A percentile compares a stretch with the other conserved stretches of the same genome.
These are phyloP conservation scores for Selaginella moellendorffii DNA, from an alignment of 75 land plant genomes.

Conservation along the genomic window DNA sequence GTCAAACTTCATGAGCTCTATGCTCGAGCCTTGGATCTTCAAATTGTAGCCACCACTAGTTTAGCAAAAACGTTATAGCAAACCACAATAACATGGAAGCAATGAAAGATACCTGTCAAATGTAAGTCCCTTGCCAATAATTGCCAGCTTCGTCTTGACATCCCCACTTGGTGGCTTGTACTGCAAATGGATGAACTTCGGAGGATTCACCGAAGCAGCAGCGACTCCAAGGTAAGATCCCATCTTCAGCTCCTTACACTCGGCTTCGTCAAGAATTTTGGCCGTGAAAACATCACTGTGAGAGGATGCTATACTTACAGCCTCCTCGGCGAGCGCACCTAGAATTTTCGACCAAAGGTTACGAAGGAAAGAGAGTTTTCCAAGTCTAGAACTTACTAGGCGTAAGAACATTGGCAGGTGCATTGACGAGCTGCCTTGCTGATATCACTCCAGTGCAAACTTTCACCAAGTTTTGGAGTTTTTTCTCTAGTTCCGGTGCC, in stretches of 20 bases:
- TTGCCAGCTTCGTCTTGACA: slow-evolving; percentile 2
- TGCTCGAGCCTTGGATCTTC: neutral
- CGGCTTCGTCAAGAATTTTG: slow-evolving; percentile 18
- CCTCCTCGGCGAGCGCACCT: slow-evolving; percentile 21
- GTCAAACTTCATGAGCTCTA: slow-evolving; percentile 23
- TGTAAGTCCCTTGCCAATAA: slow-evolving; percentile 10
- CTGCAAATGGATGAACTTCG: slow-evolving; percentile 23
- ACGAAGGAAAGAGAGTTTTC: no score
- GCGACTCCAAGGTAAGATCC: slow-evolving; percentile 26
- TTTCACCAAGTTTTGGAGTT: slow-evolving; percentile 8
- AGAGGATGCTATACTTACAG: slow-evolving; percentile 17
- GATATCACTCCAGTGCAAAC: slow-evolving; percentile 19
- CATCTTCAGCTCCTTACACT: slow-evolving; percentile 20
- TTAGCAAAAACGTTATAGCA: neutral
- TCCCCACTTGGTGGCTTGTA: slow-evolving; percentile 20
- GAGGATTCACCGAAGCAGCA: slow-evolving; percentile 21
- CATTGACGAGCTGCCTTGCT: slow-evolving; percentile 19
- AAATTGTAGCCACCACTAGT: slow-evolving; percentile 8
- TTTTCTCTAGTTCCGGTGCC: slow-evolving; percentile 12
- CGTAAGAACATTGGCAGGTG: slow-evolving; percentile 27
- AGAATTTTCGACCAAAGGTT: no score
- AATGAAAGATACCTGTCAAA: neutral
- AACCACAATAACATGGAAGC: neutral
- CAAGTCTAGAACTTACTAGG: slow-evolving; percentile 21
- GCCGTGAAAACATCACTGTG: slow-evolving; percentile 18